These are phyloP conservation scores for Hansenula sp. DNA, from an alignment of 1,139 yeast species.

Conservation along the genomic window DNA sequence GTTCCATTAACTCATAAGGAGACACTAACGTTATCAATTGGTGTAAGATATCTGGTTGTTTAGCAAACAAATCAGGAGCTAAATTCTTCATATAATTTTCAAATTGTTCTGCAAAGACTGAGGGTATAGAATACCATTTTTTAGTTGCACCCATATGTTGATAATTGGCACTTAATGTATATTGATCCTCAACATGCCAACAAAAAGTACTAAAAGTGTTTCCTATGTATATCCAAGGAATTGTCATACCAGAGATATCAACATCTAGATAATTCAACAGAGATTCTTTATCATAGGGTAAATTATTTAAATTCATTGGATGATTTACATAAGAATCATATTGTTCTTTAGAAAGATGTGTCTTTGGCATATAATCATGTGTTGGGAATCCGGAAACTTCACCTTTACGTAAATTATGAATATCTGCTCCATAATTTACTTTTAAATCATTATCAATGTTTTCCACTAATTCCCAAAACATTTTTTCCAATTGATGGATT, in stretches of 20 bases:
- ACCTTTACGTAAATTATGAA: slow-evolving; percentile 55
- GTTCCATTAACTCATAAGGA: slow-evolving; percentile 51
- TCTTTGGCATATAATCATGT: slow-evolving; percentile 23
- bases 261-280: slow-evolving; percentile 54
- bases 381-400: slow-evolving; percentile 66
- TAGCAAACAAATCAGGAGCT: slow-evolving; percentile 80
- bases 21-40: slow-evolving; percentile 80
- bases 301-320: slow-evolving; percentile 62
- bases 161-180: slow-evolving; percentile 72
- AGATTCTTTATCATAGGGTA: slow-evolving; percentile 66
- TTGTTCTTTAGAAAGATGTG: slow-evolving; percentile 28
- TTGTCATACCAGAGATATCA: slow-evolving; percentile 74
- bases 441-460: slow-evolving; percentile 42
- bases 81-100: slow-evolving; percentile 47
- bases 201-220: slow-evolving; percentile 73
- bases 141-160: slow-evolving; percentile 74
- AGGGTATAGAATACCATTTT: slow-evolving; percentile 77
- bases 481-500: slow-evolving; percentile 43
- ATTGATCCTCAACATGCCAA: slow-evolving; percentile 86
- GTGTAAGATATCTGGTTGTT: slow-evolving; percentile 86
- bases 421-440: slow-evolving; percentile 76
- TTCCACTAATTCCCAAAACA: slow-evolving; percentile 54
- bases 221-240: slow-evolving; percentile 80
- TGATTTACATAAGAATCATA: slow-evolving; percentile 42
- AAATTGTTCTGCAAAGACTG: slow-evolving; percentile 46